Evolutionary conservation across 2,329 filamentous ascomycete genomes (phyloP), one percentile per base, ranked within the genome.

Genomic region (Akanthomyces dipterigenus): DNA sequence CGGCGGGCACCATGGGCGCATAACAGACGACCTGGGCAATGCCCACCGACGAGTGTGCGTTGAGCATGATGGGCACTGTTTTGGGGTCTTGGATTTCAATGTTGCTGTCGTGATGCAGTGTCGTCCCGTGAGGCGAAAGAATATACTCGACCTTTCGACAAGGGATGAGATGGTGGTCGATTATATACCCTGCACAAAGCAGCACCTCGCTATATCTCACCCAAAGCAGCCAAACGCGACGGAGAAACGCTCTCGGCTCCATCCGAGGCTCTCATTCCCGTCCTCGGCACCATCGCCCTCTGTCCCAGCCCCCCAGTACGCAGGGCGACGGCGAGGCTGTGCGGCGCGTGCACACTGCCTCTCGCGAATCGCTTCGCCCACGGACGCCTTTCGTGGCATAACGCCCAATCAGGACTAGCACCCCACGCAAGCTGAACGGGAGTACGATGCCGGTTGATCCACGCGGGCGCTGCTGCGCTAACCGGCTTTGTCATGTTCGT

Each of bases 11-110:
- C 42, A 69, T 62, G 43, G 69, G 69, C 1, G 64, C 62, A 60
- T 71, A 70, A 49, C 69, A 69, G 57, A 69, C 62, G 53, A 64
- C 64, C 55, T 70, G 69, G 55, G 65, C 65, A 49, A 71, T 67
- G 57, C 66, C 68, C 61, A 66, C 55, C 1, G 65, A 64, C 2
- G 58, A 65, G 55, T 71, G 69, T 0, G 67, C 50, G 54, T 64
- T 62, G 12, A 59, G 45, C 63, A 68, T 60, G 63, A 20, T 26
- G 53, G n/a, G 20, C 34, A 28, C 49, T 14, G 36, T 49, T 24
- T 62, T 22, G 36, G 31, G 5, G 11, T 7, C 8, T 34, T 34
- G 6, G 7, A 9, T 11, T 8, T 34, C n/a, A n/a, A 34, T 34
- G 11, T 14, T 26, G 20, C 24, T 51, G 22, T 28, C 20, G 16